Evolutionary conservation across 345 rosid genomes (phyloP).

Genomic region (Bruguiera parviflora): DNA sequence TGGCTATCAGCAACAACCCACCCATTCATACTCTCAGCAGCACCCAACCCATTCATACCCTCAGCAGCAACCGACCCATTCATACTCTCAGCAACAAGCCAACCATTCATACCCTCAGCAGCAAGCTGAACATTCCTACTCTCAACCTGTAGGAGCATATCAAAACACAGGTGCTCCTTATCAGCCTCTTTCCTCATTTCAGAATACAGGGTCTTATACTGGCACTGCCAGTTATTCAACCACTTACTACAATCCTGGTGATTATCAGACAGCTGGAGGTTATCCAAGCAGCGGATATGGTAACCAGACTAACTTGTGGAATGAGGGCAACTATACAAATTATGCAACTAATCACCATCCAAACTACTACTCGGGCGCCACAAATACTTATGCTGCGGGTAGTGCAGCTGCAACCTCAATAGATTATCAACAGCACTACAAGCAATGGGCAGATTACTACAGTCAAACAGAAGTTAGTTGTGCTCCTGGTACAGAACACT

Average conservation of each 20-base stretch:
- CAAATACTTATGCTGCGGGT: conserved; percentile 49
- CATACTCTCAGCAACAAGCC: conserved; percentile 70
- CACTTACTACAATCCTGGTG: conserved; percentile 98
- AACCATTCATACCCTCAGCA: conserved; percentile 19
- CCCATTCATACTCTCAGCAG: conserved; percentile 64
- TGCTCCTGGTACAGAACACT: conserved; percentile 96
- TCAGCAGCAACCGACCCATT: conserved; percentile 44
- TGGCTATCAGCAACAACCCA: conserved; percentile 66
- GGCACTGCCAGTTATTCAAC: conserved; percentile 93
- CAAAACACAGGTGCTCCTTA: conserved; percentile 99
- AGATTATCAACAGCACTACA: conserved; percentile 76
- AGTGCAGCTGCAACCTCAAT: conserved; percentile 48
- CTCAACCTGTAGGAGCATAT: conserved; percentile 88
- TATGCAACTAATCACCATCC: conserved; percentile 66
- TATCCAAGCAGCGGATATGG: conserved; percentile 69
- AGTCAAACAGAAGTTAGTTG: conserved; percentile 89
- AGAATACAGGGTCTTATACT: conserved; percentile 99
- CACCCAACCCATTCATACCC: conserved; percentile 17
- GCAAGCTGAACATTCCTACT: conserved; percentile 56
- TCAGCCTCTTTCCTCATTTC: conserved; percentile 99
- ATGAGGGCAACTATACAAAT: conserved; percentile 61
- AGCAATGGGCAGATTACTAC: conserved; percentile 84
- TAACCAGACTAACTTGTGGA: conserved; percentile 63
- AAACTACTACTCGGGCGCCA: conserved; percentile 51
- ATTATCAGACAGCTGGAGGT: conserved; percentile 98